Evolutionary conservation across 2,329 filamentous ascomycete genomes (phyloP), one percentile per base, ranked within the genome.

Genomic region (Botryotinia globosa): DNA sequence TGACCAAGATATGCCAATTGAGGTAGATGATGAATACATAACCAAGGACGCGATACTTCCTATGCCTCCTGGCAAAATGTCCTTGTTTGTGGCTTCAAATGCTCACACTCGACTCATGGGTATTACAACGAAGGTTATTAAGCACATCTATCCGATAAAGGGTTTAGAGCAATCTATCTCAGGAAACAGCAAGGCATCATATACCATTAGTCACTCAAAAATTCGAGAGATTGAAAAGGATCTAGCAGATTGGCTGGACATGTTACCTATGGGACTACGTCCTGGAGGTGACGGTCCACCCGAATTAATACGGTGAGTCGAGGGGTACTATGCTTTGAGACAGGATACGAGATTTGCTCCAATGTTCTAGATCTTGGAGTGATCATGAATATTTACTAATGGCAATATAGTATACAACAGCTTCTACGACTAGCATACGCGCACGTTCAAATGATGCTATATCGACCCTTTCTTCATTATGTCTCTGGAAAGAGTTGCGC

Each of bases 401-500:
- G 56, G 51, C n/a, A 34, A 20, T 44, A 42, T 32, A 87, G 88
- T 71, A 83, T 87, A n/a, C 92, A 93, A 74, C 93, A 94, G 75
- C 84, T 94, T 37, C 84, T 96, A 32, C 87, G 92, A 51, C 91
- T 96, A 81, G 88, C 90, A n/a, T 95, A 92, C 80, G 92, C 91
- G 3, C 92, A 95, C 78, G 91, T 94, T 8, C 93, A 95, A 79
- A 90, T 96, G 81, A 89, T 96, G 79, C 83, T 96, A 2, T 96
- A 96, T 78, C 86, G 93, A 29, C 93, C 93, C 0, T 96, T 96
- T 80, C 83, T 96, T 20, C 93, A 96, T 80, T 96, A 95, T 77
- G 90, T 94, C 25, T 94, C 92, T 12, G 89, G 89, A 16, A 85
- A 88, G 61, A 83, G 88, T 3, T 86, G 85, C 66, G 84, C 85